Evolutionary conservation across 2,329 filamentous ascomycete genomes (phyloP).

Genomic region (Trematosphaeria pertusa): DNA sequence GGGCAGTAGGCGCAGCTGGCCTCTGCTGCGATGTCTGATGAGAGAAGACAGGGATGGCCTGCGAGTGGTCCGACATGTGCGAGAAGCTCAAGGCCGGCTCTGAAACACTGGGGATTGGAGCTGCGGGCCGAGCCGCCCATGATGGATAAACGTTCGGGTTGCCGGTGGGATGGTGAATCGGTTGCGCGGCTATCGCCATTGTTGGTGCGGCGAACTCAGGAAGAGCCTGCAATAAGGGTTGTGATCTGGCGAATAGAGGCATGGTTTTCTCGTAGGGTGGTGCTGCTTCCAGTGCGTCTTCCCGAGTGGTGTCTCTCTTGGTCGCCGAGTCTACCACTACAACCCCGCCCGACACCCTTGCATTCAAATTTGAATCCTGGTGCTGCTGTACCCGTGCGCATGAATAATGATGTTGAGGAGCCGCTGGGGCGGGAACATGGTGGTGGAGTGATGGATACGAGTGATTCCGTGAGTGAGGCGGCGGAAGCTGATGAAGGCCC

Average conservation of each 20-base stretch:
- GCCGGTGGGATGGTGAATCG: constrained; percentile 4
- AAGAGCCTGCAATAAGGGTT: constrained; percentile 7
- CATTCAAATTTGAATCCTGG: no score
- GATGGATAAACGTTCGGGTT: constrained; percentile 21
- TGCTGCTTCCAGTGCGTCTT: background rate
- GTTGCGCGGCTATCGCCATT: constrained; percentile 4
- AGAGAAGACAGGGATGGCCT: constrained; percentile 6
- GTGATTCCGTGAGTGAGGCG: constrained; percentile 16
- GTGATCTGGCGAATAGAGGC: constrained; percentile 1
- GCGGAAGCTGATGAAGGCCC: constrained; percentile 9
- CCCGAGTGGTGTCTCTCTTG: background rate
- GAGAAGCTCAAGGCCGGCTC: constrained; percentile 15
- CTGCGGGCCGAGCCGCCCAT: constrained; percentile 25
- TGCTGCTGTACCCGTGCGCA: no score
- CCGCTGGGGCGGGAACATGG: background rate
- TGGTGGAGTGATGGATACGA: constrained; percentile 28
- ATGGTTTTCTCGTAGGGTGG: background rate
- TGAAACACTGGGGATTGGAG: constrained; percentile 14
- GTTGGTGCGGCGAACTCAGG: constrained; percentile 7
- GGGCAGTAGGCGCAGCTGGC: background rate
- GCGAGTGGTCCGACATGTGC: constrained; percentile 1
- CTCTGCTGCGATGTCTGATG: constrained; percentile 1
- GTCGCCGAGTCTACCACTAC: background rate
- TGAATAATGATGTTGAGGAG: background rate
- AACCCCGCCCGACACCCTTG: no score